Evolutionary conservation across 768 basidiomycete genomes (phyloP).

Genomic region (Lepiota venenata): DNA sequence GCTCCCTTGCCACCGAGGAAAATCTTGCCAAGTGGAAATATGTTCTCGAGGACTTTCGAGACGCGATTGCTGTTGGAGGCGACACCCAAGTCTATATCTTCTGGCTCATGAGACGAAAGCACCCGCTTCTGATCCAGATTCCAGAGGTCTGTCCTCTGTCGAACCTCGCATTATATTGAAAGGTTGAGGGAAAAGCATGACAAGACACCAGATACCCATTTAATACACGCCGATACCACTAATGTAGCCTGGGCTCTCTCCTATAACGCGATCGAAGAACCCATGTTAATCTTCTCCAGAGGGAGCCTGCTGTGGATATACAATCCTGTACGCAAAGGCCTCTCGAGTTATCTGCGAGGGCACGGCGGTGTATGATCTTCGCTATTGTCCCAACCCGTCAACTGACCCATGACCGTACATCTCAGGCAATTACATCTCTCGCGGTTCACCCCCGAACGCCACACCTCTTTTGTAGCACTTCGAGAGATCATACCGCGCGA

Average conservation of each 20-base stretch:
- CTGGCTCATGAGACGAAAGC: constrained; percentile 28
- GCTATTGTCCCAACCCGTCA: not conserved
- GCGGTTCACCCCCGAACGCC: constrained; percentile 57
- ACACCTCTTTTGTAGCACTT: constrained; percentile 66
- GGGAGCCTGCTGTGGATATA: constrained; percentile 55
- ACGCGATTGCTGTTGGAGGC: constrained; percentile 49
- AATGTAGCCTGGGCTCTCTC: constrained; percentile 60
- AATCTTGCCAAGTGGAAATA: constrained; percentile 36
- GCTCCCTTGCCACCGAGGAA: constrained; percentile 26
- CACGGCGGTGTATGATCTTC: constrained; percentile 64
- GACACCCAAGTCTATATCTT: constrained; percentile 30
- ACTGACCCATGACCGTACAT: not conserved
- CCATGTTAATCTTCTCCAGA: constrained; percentile 55
- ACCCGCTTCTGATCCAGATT: constrained; percentile 34
- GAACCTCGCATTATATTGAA: not conserved
- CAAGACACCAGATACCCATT: constrained; percentile 8
- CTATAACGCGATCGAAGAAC: constrained; percentile 41
- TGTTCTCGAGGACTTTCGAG: constrained; percentile 45
- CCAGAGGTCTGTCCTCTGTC: constrained; percentile 24
- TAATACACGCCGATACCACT: constrained; percentile 29
- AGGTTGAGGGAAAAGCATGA: not conserved
- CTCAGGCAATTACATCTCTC: constrained; percentile 63
- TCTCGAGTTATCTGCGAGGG: constrained; percentile 54
- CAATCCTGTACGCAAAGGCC: constrained; percentile 34
- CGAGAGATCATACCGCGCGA: constrained; percentile 65